Evolutionary conservation across 106 monocot species (phyloP).

Genomic region (Acanthochlamys bracteata): DNA sequence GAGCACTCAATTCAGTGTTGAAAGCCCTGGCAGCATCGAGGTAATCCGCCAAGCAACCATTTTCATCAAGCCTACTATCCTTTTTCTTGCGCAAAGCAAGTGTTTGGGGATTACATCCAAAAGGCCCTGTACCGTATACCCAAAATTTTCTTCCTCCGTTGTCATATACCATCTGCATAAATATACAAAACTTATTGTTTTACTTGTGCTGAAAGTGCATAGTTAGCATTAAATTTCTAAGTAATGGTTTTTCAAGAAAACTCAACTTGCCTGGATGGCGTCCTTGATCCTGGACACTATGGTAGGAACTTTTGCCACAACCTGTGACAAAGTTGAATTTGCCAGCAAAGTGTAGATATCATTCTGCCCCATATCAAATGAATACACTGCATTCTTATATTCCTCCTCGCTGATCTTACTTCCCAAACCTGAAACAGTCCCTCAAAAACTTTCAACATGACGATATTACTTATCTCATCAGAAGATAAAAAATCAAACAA

Average conservation of each 20-base stretch:
- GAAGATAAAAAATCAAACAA: not conserved
- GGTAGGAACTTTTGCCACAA: slow-evolving; percentile 22
- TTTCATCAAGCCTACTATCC: slow-evolving; percentile 22
- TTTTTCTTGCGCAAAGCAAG: slow-evolving; percentile 33
- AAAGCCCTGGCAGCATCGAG: slow-evolving; percentile 37
- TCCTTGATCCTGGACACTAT: slow-evolving; percentile 30
- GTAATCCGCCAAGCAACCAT: slow-evolving; percentile 42
- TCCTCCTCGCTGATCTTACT: slow-evolving; percentile 32
- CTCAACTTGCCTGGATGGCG: slow-evolving; percentile 22
- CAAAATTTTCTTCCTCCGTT: slow-evolving; percentile 50
- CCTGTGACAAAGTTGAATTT: slow-evolving; percentile 32
- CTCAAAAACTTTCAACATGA: not conserved
- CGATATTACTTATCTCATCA: not conserved
- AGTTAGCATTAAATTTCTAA: not conserved
- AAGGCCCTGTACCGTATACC: slow-evolving; percentile 55
- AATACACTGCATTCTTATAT: slow-evolving; percentile 36
- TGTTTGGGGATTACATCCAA: slow-evolving; percentile 49
- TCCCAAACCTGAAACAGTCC: slow-evolving; percentile 20
- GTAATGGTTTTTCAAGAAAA: not conserved
- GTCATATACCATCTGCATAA: slow-evolving; percentile 27
- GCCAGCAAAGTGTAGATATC: slow-evolving; percentile 32
- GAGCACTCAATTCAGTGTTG: slow-evolving; percentile 19
- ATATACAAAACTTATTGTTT: no score
- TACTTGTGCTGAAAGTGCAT: not conserved
- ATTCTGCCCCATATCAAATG: slow-evolving; percentile 54